These are phyloP conservation scores for Aspergillus sp. DNA, from an alignment of 2,329 filamentous ascomycete genomes.

Conservation along the genomic window DNA sequence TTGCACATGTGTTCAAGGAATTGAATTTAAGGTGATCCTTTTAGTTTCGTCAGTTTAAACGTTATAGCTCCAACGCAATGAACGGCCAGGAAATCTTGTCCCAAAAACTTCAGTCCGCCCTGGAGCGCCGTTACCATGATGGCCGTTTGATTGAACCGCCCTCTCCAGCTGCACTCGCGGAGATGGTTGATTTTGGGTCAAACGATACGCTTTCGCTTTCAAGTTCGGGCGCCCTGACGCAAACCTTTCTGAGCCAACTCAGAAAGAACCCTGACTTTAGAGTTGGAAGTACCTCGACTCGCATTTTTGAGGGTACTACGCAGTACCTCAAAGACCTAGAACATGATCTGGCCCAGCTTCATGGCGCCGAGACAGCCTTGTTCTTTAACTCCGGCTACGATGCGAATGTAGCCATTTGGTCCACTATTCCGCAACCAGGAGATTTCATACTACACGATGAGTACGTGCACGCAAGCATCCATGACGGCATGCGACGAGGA, in stretches of 20 bases:
- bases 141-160: no score
- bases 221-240: slow-evolving; percentile 4
- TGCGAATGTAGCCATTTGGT: slow-evolving; percentile 47
- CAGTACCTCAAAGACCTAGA: slow-evolving; percentile 32
- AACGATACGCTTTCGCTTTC: slow-evolving; percentile 10
- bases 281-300: slow-evolving; percentile 6
- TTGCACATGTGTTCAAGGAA: no score
- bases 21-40: no score
- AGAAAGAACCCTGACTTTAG: slow-evolving; percentile 7
- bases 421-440: slow-evolving; percentile 42
- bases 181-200: slow-evolving; percentile 8
- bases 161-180: no score
- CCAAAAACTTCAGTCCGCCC: no score
- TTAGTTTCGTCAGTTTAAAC: no score
- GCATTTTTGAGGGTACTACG: slow-evolving; percentile 6
- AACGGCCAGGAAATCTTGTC: no score
- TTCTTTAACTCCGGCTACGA: slow-evolving; percentile 50
- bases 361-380: slow-evolving; percentile 42
- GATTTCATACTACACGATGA: slow-evolving; percentile 56
- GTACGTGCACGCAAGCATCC: slow-evolving; percentile 59
- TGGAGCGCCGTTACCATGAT: no score
- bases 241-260: slow-evolving; percentile 7
- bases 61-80: no score
- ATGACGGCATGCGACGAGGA: slow-evolving; percentile 57
- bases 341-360: slow-evolving; percentile 42